phyloP scores from a whole-genome alignment of 306 rosid species.

The Hippophae gyantsensis region DNA sequence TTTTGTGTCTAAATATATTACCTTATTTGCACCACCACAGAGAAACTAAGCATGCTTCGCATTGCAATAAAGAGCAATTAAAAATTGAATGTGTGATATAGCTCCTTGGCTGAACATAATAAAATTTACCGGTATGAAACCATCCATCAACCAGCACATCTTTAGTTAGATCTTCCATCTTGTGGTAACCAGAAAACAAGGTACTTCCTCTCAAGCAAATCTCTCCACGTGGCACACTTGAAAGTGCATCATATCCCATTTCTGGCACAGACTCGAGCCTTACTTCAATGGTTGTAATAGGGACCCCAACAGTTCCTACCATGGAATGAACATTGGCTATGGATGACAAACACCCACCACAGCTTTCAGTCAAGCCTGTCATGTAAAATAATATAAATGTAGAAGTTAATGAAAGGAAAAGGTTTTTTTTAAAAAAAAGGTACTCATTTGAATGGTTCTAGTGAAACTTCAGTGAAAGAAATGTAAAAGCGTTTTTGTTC shows the following conservation, averaged over 20 bases:
- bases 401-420: too few species aligned
- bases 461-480: neutral
- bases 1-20: too few species aligned
- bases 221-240: conserved; percentile 65
- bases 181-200: conserved; percentile 75
- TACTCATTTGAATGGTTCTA: neutral
- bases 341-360: conserved; percentile 74
- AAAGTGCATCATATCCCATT: conserved; percentile 70
- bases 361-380: conserved; percentile 80
- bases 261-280: conserved; percentile 77
- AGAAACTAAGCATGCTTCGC: too few species aligned
- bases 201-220: conserved; percentile 70
- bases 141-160: conserved; percentile 79
- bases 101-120: neutral
- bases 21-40: too few species aligned
- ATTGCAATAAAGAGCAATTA: too few species aligned
- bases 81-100: neutral
- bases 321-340: conserved; percentile 60
- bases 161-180: conserved; percentile 68
- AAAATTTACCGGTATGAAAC: conserved; percentile 82
- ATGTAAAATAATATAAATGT: neutral
- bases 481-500: neutral
- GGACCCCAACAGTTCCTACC: conserved; percentile 78
- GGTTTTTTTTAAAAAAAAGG: neutral
- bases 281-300: conserved; percentile 71